A percentile compares a stretch with the other conserved stretches of the same genome.
Conservation (phyloP, 257 asterid species). For the Anisodus acutangulus region DNA sequence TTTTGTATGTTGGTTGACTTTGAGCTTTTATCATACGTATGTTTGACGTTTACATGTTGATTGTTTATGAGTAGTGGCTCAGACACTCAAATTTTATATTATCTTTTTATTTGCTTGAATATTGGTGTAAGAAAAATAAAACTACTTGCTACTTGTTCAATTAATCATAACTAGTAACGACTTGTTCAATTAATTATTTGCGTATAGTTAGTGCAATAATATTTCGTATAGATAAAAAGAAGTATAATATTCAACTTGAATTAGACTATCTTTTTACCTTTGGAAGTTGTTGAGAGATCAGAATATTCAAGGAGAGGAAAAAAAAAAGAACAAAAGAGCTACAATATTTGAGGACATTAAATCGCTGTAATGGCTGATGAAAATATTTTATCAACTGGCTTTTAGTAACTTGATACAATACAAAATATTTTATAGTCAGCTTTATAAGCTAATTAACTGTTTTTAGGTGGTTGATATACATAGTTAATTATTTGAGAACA, state of each 20-base stretch:
- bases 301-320: neutral
- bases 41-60: neutral
- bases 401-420: no score
- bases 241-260: neutral
- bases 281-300: neutral
- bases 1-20: conserved; percentile 11
- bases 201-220: neutral
- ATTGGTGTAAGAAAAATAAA: neutral
- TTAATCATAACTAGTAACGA: neutral
- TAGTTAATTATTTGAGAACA: neutral
- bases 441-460: neutral
- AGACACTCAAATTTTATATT: neutral
- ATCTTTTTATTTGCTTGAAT: neutral
- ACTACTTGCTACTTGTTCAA: neutral
- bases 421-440: no score
- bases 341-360: no score
- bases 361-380: no score
- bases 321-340: no score
- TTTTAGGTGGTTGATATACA: neutral
- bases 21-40: neutral
- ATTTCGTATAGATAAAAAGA: neutral
- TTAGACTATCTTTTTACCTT: neutral
- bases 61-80: neutral
- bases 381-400: no score
- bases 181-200: neutral